phyloP scores from a whole-genome alignment of 2,329 filamentous ascomycete genomes.

The Botrytis paeoniae region DNA sequence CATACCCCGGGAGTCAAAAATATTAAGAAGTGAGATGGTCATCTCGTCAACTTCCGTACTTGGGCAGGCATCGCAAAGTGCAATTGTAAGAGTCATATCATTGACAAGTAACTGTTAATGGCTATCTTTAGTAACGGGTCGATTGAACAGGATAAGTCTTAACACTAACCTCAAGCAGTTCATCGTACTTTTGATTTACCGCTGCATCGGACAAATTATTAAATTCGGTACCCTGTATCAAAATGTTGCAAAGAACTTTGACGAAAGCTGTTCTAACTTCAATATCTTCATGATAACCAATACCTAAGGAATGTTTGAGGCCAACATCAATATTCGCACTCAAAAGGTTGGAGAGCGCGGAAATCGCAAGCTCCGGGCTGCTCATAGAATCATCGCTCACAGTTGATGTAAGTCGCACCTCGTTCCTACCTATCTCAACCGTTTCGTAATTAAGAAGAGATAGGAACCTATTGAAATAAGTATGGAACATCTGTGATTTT shows the following conservation, averaged over 20 bases:
- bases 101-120: constrained; percentile 53
- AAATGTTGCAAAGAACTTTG: constrained; percentile 66
- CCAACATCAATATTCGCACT: constrained; percentile 71
- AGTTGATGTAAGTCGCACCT: constrained; percentile 41
- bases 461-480: constrained; percentile 68
- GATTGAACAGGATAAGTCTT: constrained; percentile 17
- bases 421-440: constrained; percentile 44
- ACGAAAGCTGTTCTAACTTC: constrained; percentile 69
- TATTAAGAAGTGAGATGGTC: constrained; percentile 63
- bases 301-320: constrained; percentile 65
- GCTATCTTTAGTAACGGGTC: constrained; percentile 19
- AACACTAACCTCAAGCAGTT: constrained; percentile 53
- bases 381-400: constrained; percentile 53
- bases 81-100: constrained; percentile 60
- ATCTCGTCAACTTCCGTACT: constrained; percentile 67
- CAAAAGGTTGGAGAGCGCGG: constrained; percentile 64
- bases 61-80: constrained; percentile 64
- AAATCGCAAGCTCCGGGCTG: constrained; percentile 62
- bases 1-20: constrained; percentile 65
- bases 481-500: constrained; percentile 69
- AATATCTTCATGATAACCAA: constrained; percentile 68
- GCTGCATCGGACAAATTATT: constrained; percentile 65
- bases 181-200: constrained; percentile 66
- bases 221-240: constrained; percentile 70
- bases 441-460: constrained; percentile 61